phyloP scores from a whole-genome alignment of 108 stramenopile species.

The Cyclotella atomus region DNA sequence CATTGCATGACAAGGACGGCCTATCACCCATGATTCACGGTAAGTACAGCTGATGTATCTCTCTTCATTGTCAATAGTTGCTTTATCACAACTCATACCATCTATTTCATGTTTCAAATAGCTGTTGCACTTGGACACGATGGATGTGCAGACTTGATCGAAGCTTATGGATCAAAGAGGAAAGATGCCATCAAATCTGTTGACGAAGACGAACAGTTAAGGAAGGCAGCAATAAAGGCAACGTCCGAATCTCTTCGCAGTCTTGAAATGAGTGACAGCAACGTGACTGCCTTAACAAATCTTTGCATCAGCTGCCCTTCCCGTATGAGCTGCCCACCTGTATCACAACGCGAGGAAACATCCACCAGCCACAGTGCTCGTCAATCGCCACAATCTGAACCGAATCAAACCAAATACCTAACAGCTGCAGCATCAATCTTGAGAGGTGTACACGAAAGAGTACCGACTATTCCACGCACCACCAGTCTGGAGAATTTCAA shows the following conservation, averaged over 20 bases:
- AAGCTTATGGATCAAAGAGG: conserved; percentile 2
- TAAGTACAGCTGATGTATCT: conserved; percentile 4
- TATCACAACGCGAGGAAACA: background rate
- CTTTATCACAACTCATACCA: background rate
- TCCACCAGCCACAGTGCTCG: background rate
- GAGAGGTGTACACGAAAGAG: background rate
- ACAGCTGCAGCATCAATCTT: background rate
- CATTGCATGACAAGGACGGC: conserved; percentile 21
- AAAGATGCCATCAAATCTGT: conserved; percentile 11
- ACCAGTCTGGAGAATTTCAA: conserved; percentile 9
- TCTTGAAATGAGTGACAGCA: conserved; percentile 1
- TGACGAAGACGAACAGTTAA: conserved; percentile 2
- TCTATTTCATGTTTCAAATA: background rate
- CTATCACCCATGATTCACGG: conserved; percentile 41
- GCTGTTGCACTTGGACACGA: conserved; percentile 13
- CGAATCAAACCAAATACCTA: background rate
- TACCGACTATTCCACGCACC: background rate
- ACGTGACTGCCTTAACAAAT: background rate
- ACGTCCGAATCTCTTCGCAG: conserved; percentile 15
- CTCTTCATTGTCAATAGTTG: too few species aligned
- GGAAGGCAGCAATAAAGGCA: conserved; percentile 7
- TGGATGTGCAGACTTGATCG: background rate
- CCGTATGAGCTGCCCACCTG: background rate
- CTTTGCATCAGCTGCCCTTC: background rate
- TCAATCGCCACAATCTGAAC: background rate